phyloP scores from a whole-genome alignment of 1,284 basidiomycete genomes.

The Malassezia sympodialis region DNA sequence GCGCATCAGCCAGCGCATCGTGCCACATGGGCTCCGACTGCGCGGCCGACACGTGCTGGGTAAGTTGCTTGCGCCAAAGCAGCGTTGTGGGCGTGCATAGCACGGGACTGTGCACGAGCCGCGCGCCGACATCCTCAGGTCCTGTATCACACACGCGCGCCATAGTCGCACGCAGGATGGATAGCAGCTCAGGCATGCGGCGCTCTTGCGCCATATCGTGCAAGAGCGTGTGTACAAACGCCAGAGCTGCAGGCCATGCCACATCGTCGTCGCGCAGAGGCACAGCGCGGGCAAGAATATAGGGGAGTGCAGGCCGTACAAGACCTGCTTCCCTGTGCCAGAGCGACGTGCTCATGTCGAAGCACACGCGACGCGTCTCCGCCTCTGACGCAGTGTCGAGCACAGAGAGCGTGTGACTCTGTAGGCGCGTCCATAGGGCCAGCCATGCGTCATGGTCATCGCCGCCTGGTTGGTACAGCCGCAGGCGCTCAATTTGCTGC shows the following conservation, averaged over 20 bases:
- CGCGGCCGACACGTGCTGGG: background rate
- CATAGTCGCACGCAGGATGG: background rate
- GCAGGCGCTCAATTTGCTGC: conserved; percentile 11
- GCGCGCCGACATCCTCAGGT: background rate
- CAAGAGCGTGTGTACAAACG: background rate
- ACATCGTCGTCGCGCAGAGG: background rate
- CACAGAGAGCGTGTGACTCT: background rate
- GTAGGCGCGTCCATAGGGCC: conserved; percentile 14
- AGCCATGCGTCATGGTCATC: conserved; percentile 21
- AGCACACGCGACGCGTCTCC: background rate
- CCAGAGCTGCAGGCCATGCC: background rate
- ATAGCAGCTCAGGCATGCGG: background rate
- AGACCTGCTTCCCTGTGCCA: conserved; percentile 2
- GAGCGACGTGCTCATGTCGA: background rate
- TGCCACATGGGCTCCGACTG: background rate
- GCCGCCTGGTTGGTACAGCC: conserved; percentile 12
- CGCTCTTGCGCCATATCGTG: background rate
- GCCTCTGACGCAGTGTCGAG: background rate
- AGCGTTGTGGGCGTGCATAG: background rate
- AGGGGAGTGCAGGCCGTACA: background rate
- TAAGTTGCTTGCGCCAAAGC: background rate
- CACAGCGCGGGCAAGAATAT: background rate
- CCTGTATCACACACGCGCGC: background rate
- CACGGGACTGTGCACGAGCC: conserved; percentile 1
- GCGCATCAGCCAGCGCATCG: background rate